Percentiles rank a stretch among this genome's conserved stretches.
Conservation (phyloP, 2,329 filamentous ascomycete genomes). For the Cordyceps tenuipes region DNA sequence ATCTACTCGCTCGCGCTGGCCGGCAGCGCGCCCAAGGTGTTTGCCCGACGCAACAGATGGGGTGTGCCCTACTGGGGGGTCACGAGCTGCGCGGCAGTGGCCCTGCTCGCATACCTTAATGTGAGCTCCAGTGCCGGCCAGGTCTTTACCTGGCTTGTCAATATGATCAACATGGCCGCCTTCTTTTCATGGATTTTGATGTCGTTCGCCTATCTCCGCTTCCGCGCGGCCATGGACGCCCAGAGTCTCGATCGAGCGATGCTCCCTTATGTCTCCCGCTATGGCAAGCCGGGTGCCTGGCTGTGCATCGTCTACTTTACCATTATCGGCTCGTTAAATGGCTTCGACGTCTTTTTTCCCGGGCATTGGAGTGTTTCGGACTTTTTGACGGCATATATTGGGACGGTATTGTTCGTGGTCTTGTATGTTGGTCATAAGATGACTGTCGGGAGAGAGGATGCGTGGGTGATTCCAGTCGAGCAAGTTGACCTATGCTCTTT, state of each 20-base stretch:
- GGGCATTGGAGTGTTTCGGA: slow-evolving; percentile 13
- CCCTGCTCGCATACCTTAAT: slow-evolving; percentile 52
- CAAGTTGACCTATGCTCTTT: neutral
- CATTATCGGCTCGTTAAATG: slow-evolving; percentile 47
- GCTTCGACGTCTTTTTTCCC: slow-evolving; percentile 34
- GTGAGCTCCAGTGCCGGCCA: slow-evolving; percentile 45
- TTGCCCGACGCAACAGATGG: slow-evolving; percentile 16
- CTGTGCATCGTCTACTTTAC: slow-evolving; percentile 1
- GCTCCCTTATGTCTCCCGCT: slow-evolving; percentile 4
- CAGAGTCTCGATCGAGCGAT: slow-evolving; percentile 6
- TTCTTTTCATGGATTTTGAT: slow-evolving; percentile 16
- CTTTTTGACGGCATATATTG: slow-evolving; percentile 16
- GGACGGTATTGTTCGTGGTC: slow-evolving; percentile 12
- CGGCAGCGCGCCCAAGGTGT: slow-evolving; percentile 31
- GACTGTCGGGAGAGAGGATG: neutral
- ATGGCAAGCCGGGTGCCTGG: slow-evolving; percentile 10
- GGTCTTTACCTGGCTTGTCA: slow-evolving; percentile 51
- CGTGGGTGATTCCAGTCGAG: neutral
- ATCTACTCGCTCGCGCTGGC: slow-evolving; percentile 35
- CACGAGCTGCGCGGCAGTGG: slow-evolving; percentile 28
- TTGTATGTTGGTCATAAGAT: slow-evolving; percentile 1
- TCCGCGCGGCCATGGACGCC: slow-evolving; percentile 9
- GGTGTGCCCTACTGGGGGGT: slow-evolving; percentile 19
- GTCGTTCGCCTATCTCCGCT: slow-evolving; percentile 13
- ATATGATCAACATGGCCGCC: slow-evolving; percentile 19